phyloP scores from a whole-genome alignment of 164 flowering plant genomes.

The Brasenia schreberi region DNA sequence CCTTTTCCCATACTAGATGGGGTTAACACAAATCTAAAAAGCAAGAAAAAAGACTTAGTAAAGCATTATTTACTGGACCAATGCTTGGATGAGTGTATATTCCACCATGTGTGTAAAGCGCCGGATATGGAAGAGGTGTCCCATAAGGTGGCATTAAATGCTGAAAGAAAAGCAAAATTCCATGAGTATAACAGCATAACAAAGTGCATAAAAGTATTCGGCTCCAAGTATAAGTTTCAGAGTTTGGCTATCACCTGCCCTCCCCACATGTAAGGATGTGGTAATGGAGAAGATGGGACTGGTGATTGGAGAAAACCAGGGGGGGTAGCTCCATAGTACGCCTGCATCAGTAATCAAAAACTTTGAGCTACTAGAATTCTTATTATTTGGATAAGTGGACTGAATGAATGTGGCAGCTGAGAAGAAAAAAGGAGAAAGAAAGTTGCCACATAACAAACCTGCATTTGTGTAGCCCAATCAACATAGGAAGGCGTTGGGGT shows the following conservation, averaged over 20 bases:
- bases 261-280: slow-evolving; percentile 83
- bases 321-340: slow-evolving; percentile 74
- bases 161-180: slow-evolving; percentile 22
- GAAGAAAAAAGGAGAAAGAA: neutral
- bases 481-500: slow-evolving; percentile 20
- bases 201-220: neutral
- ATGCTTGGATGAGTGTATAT: slow-evolving; percentile 73
- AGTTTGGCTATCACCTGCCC: slow-evolving; percentile 41
- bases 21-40: too few species aligned
- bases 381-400: neutral
- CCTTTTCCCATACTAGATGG: too few species aligned
- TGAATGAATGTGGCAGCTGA: neutral
- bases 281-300: slow-evolving; percentile 60
- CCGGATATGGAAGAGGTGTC: slow-evolving; percentile 73
- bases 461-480: slow-evolving; percentile 80
- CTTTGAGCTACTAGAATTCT: slow-evolving; percentile 8
- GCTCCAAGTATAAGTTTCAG: neutral
- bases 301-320: slow-evolving; percentile 55
- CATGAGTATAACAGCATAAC: neutral
- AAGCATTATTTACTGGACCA: slow-evolving; percentile 33
- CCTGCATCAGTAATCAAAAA: slow-evolving; percentile 31
- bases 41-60: neutral
- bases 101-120: slow-evolving; percentile 75
- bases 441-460: slow-evolving; percentile 29
- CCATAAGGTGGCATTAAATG: slow-evolving; percentile 64